Conservation (phyloP, 2,329 filamentous ascomycete genomes). For the Trichothecium sympodiale region DNA sequence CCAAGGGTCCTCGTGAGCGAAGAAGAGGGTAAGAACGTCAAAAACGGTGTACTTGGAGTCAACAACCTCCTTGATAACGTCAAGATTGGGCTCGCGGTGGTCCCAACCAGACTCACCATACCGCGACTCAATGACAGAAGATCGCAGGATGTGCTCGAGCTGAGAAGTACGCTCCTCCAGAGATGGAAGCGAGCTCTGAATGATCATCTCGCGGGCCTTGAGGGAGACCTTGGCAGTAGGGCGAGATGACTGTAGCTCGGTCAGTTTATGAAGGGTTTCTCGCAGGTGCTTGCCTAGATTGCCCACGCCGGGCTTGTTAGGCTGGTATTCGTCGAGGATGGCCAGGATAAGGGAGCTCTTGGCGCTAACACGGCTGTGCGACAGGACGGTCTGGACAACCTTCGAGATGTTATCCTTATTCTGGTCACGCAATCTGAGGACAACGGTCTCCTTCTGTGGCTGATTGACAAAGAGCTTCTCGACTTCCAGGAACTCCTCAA, state of each 20-base stretch:
- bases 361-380: slow-evolving; percentile 80
- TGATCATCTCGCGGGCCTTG: slow-evolving; percentile 94
- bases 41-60: slow-evolving; percentile 99
- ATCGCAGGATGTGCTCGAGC: slow-evolving; percentile 97
- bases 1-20: slow-evolving; percentile 87
- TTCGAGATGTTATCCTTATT: slow-evolving; percentile 84
- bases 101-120: slow-evolving; percentile 97
- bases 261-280: slow-evolving; percentile 69
- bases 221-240: slow-evolving; percentile 87
- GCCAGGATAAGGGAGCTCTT: slow-evolving; percentile 93
- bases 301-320: slow-evolving; percentile 83
- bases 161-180: slow-evolving; percentile 88
- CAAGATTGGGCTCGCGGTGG: slow-evolving; percentile 81
- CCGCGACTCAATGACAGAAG: slow-evolving; percentile 89
- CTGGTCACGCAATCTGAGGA: slow-evolving; percentile 87
- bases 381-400: slow-evolving; percentile 82
- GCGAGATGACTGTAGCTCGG: slow-evolving; percentile 66
- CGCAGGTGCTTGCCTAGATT: slow-evolving; percentile 85
- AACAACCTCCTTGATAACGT: slow-evolving; percentile 92
- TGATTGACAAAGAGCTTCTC: slow-evolving; percentile 83
- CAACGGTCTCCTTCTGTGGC: slow-evolving; percentile 85
- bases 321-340: slow-evolving; percentile 86
- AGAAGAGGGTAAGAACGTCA: slow-evolving; percentile 91
- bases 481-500: slow-evolving; percentile 71
- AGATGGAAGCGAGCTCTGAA: slow-evolving; percentile 92